A percentile compares a stretch with the other conserved stretches of the same genome.
Evolutionary conservation across 495 filamentous ascomycete species (phyloP).

Genomic region (Neurospora sp.): DNA sequence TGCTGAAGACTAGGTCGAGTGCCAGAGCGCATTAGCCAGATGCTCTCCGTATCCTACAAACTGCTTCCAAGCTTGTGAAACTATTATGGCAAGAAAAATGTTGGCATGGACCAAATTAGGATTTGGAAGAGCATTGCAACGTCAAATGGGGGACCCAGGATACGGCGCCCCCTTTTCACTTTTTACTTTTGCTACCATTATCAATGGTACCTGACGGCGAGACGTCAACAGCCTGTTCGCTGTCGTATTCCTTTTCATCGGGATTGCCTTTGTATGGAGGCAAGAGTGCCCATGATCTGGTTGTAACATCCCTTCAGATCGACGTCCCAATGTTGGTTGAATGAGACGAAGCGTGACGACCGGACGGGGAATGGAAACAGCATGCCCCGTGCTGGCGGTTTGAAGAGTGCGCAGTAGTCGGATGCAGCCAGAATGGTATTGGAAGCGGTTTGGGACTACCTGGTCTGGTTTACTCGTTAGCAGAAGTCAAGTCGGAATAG

Average conservation of each 20-base stretch:
- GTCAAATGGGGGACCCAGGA: not conserved
- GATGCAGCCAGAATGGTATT: not conserved
- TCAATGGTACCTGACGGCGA: not conserved
- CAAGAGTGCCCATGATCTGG: not conserved
- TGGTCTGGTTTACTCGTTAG: not conserved
- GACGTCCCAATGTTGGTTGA: not conserved
- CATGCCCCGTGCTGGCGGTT: not conserved
- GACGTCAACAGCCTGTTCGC: not conserved
- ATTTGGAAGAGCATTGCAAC: not conserved
- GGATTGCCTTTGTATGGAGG: not conserved
- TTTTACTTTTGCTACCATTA: not conserved
- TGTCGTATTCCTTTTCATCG: not conserved
- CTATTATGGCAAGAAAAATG: not conserved
- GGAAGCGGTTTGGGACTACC: not conserved
- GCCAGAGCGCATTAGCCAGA: not conserved
- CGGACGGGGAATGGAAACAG: not conserved
- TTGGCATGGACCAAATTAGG: not conserved
- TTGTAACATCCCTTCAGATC: not conserved
- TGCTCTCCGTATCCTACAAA: not conserved
- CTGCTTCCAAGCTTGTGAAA: not conserved
- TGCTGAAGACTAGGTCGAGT: not conserved
- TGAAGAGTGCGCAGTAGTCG: not conserved
- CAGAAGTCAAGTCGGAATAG: not conserved
- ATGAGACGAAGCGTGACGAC: not conserved
- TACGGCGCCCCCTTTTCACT: not conserved